Percentiles rank a stretch among this genome's conserved stretches.
phyloP scores from a whole-genome alignment of 495 filamentous ascomycete genomes.

The Apodospora peruviana region DNA sequence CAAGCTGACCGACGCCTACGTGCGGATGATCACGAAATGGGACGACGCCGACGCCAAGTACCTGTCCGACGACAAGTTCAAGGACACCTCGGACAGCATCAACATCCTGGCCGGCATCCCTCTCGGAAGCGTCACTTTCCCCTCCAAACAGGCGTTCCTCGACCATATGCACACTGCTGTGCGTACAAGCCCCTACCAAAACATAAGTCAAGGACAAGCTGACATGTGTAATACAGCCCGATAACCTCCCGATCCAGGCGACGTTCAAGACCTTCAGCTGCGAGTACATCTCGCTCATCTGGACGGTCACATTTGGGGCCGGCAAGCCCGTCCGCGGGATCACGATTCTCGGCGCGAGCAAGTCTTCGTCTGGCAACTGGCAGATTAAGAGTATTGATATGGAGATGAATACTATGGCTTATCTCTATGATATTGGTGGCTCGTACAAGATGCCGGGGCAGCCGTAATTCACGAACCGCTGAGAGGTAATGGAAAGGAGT shows the following conservation, averaged over 20 bases:
- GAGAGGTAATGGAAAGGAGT: too few species aligned
- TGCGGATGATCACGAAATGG: constrained; percentile 20
- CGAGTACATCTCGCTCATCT: constrained; percentile 22
- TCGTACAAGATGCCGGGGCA: constrained; percentile 6
- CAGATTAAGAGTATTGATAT: constrained; percentile 24
- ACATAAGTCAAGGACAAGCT: neutral
- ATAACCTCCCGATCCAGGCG: constrained; percentile 11
- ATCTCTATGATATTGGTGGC: constrained; percentile 21
- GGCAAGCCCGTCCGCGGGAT: constrained; percentile 19
- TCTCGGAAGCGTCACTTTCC: constrained; percentile 22
- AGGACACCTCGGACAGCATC: constrained; percentile 26
- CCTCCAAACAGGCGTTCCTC: constrained; percentile 18
- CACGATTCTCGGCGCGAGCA: constrained; percentile 15
- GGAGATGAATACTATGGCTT: constrained; percentile 27
- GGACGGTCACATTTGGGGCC: constrained; percentile 17
- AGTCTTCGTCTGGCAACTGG: constrained; percentile 14
- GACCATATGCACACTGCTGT: constrained; percentile 12
- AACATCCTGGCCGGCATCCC: constrained; percentile 21
- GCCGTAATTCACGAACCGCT: too few species aligned
- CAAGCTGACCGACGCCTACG: constrained; percentile 16
- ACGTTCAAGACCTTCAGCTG: constrained; percentile 14
- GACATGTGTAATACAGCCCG: constrained; percentile 8
- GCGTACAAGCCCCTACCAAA: neutral
- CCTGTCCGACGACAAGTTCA: constrained; percentile 14
- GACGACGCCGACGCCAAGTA: constrained; percentile 19